Conservation (phyloP, 2,329 filamentous ascomycete genomes). For the Macrophomina tecta region DNA sequence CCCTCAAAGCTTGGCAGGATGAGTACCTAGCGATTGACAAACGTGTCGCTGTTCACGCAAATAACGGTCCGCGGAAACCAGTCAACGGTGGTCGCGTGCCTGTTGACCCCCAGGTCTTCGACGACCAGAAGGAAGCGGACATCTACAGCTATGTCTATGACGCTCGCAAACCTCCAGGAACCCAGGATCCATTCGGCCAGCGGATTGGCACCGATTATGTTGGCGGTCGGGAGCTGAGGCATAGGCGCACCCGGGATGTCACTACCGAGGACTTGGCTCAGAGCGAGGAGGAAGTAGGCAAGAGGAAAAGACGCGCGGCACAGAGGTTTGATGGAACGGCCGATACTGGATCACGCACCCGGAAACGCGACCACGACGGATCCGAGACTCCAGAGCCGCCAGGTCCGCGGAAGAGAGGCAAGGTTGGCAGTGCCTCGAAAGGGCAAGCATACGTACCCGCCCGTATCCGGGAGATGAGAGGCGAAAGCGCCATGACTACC, state of each 20-base stretch:
- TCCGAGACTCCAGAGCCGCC: constrained; percentile 46
- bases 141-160: constrained; percentile 67
- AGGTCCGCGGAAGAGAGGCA: constrained; percentile 36
- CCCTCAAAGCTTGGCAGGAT: constrained; percentile 63
- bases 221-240: constrained; percentile 54
- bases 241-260: constrained; percentile 48
- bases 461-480: constrained; percentile 53
- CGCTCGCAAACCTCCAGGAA: constrained; percentile 55
- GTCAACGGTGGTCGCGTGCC: constrained; percentile 56
- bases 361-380: constrained; percentile 29
- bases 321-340: constrained; percentile 43
- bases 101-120: constrained; percentile 55
- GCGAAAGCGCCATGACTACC: constrained; percentile 45
- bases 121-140: constrained; percentile 66
- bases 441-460: constrained; percentile 40
- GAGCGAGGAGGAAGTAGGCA: constrained; percentile 44
- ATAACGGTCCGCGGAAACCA: constrained; percentile 55
- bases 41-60: constrained; percentile 37
- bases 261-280: constrained; percentile 35
- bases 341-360: constrained; percentile 27
- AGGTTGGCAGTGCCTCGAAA: constrained; percentile 34
- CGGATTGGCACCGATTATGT: constrained; percentile 51
- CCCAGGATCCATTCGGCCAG: constrained; percentile 64
- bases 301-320: constrained; percentile 44
- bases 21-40: constrained; percentile 64